Percentiles rank a stretch among this genome's conserved stretches.
These are phyloP conservation scores for Ilyonectria sp. DNA, from an alignment of 2,329 filamentous ascomycete genomes.

Conservation along the genomic window DNA sequence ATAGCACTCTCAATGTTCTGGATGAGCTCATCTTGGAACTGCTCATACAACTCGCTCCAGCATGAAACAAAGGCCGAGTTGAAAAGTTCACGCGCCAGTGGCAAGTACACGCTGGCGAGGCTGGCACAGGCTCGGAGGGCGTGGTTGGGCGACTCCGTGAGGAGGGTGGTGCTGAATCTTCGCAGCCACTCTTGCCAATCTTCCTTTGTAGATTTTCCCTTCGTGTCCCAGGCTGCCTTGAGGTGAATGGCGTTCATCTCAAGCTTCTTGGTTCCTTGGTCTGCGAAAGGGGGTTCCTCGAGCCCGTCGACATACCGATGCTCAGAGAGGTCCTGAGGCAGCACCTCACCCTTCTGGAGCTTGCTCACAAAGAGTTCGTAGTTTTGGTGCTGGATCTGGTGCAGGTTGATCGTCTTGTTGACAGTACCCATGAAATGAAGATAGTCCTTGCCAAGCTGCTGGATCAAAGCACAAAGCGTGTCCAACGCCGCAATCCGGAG, in stretches of 20 bases:
- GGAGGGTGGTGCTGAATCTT: slow-evolving; percentile 92
- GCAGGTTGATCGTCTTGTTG: slow-evolving; percentile 84
- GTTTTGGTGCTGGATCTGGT: slow-evolving; percentile 90
- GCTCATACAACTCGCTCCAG: slow-evolving; percentile 97
- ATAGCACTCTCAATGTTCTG: slow-evolving; percentile 96
- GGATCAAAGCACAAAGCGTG: slow-evolving; percentile 94
- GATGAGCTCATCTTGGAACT: slow-evolving; percentile 97
- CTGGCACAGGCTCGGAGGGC: slow-evolving; percentile 93
- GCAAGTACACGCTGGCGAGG: slow-evolving; percentile 91
- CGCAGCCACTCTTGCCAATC: slow-evolving; percentile 99
- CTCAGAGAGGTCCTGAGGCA: slow-evolving; percentile 95
- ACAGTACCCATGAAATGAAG: slow-evolving; percentile 94
- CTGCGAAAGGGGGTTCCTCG: slow-evolving; percentile 86
- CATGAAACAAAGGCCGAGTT: slow-evolving; percentile 99
- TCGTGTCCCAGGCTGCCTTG: slow-evolving; percentile 97
- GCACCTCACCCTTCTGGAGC: slow-evolving; percentile 91
- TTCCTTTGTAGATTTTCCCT: slow-evolving; percentile 95
- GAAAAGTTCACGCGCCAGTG: slow-evolving; percentile 93
- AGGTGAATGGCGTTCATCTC: slow-evolving; percentile 98
- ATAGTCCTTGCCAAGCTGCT: slow-evolving; percentile 96
- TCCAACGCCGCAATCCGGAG: slow-evolving; percentile 89
- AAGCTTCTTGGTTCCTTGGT: slow-evolving; percentile 92
- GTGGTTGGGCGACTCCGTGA: slow-evolving; percentile 96
- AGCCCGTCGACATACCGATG: slow-evolving; percentile 82
- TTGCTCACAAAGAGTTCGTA: slow-evolving; percentile 95